These are phyloP conservation scores for Jatropha multifida DNA, from an alignment of 441 rosid genomes.

Conservation along the genomic window DNA sequence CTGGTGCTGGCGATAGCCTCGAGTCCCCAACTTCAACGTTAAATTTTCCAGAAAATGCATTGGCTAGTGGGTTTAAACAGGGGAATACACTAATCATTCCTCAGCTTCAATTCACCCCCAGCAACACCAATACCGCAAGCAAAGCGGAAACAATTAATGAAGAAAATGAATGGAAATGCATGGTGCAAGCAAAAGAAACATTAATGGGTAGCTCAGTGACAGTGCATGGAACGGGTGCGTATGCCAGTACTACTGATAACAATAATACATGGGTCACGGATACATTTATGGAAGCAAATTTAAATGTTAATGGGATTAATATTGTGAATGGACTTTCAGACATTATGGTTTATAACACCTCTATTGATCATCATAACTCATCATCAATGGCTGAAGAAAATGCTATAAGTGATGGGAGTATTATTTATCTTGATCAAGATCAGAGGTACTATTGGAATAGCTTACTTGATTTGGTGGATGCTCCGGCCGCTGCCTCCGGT, in stretches of 20 bases:
- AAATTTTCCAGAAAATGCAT: constrained; percentile 56
- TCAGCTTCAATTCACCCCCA: constrained; percentile 37
- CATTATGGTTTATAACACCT: constrained; percentile 41
- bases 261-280: constrained; percentile 29
- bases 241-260: not conserved
- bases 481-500: constrained; percentile 45
- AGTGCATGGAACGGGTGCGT: constrained; percentile 21
- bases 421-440: constrained; percentile 45
- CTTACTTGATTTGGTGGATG: constrained; percentile 75
- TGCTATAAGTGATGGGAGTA: constrained; percentile 14
- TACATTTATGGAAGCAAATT: constrained; percentile 16
- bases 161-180: constrained; percentile 9
- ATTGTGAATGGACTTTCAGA: constrained; percentile 60
- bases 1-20: constrained; percentile 16
- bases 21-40: constrained; percentile 79
- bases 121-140: not conserved
- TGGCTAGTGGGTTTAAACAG: constrained; percentile 27
- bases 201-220: constrained; percentile 9
- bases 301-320: constrained; percentile 21
- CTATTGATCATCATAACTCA: constrained; percentile 26
- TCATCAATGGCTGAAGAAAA: constrained; percentile 20
- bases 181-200: constrained; percentile 6
- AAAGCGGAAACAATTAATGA: not conserved
- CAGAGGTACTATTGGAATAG: constrained; percentile 81
- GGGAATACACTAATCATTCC: constrained; percentile 31